A percentile compares a stretch with the other conserved stretches of the same genome.
Evolutionary conservation across 1,284 basidiomycete genomes (phyloP).

Genomic region (Coriolopsis trogii): DNA sequence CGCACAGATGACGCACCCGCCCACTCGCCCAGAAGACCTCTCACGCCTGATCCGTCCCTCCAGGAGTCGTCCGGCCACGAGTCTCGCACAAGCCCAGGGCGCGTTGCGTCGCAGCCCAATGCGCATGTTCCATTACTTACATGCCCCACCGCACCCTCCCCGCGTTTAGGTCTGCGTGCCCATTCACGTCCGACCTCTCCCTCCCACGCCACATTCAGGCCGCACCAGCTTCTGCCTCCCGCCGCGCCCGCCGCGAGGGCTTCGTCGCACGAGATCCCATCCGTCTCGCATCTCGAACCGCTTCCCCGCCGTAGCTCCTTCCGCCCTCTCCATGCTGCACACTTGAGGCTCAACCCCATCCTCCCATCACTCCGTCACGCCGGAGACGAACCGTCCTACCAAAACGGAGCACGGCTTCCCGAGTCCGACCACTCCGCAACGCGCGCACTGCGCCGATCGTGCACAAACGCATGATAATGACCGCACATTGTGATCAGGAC

Average conservation of each 20-base stretch:
- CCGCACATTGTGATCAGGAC: too few species aligned
- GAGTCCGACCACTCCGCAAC: neutral
- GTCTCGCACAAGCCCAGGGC: conserved; percentile 6
- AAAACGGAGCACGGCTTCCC: too few species aligned
- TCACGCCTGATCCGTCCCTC: conserved; percentile 20
- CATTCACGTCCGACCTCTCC: neutral
- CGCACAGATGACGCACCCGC: too few species aligned
- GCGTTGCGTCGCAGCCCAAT: neutral
- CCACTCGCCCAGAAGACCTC: conserved; percentile 10
- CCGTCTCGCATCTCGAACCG: neutral
- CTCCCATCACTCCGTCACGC: neutral
- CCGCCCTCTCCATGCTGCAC: conserved; percentile 7
- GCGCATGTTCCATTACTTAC: conserved; percentile 3
- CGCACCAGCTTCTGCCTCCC: too few species aligned
- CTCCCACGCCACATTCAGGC: neutral
- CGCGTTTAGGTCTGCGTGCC: conserved; percentile 4
- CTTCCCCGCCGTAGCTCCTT: conserved; percentile 1
- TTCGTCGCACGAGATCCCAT: neutral
- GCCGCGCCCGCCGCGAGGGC: too few species aligned
- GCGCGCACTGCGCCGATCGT: too few species aligned
- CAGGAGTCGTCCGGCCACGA: conserved; percentile 9
- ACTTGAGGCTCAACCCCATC: conserved; percentile 5
- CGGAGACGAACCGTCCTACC: conserved; percentile 3
- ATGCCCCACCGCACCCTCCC: conserved; percentile 3
- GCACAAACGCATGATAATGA: too few species aligned